These are phyloP conservation scores for Takashimella tepidaria DNA, from an alignment of 1,284 basidiomycete species.

Conservation along the genomic window DNA sequence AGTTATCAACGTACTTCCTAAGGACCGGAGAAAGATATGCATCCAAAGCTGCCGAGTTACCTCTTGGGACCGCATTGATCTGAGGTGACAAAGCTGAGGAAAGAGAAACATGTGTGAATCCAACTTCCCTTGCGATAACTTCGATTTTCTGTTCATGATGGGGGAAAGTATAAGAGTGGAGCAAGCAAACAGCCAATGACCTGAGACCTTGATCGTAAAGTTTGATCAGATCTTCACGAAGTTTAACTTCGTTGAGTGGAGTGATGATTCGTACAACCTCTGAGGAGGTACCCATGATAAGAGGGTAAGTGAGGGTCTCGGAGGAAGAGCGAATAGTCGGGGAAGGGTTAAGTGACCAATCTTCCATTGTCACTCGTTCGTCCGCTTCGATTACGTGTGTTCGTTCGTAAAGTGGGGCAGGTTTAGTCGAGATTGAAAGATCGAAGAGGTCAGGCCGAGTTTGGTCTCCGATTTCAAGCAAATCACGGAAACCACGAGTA, in stretches of 20 bases:
- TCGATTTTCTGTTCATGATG: conserved; percentile 21
- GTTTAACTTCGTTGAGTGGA: conserved; percentile 12
- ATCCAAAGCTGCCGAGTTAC: conserved; percentile 48
- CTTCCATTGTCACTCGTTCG: conserved; percentile 25
- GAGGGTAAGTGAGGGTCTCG: conserved; percentile 4
- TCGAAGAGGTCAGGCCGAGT: conserved; percentile 46
- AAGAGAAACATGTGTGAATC: conserved; percentile 31
- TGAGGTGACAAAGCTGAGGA: conserved; percentile 22
- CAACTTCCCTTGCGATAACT: conserved; percentile 17
- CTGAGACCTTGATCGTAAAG: conserved; percentile 19
- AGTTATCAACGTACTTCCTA: conserved; percentile 40
- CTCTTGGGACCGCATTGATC: conserved; percentile 46
- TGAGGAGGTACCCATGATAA: conserved; percentile 21
- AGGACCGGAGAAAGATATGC: conserved; percentile 50
- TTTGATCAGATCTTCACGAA: conserved; percentile 12
- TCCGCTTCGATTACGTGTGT: conserved; percentile 19
- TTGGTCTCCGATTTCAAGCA: conserved; percentile 55
- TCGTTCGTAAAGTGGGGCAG: conserved; percentile 40
- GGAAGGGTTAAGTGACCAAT: conserved; percentile 19
- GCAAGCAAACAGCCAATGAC: conserved; percentile 20
- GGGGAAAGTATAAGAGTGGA: conserved; percentile 24
- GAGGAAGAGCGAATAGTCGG: background rate
- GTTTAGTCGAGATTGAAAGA: conserved; percentile 43
- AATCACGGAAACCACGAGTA: conserved; percentile 84
- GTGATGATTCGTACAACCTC: conserved; percentile 24